Percentiles rank a stretch among this genome's conserved stretches.
These are phyloP conservation scores for Fraxinus sp. DNA, from an alignment of 305 asterid species.

Conservation along the genomic window DNA sequence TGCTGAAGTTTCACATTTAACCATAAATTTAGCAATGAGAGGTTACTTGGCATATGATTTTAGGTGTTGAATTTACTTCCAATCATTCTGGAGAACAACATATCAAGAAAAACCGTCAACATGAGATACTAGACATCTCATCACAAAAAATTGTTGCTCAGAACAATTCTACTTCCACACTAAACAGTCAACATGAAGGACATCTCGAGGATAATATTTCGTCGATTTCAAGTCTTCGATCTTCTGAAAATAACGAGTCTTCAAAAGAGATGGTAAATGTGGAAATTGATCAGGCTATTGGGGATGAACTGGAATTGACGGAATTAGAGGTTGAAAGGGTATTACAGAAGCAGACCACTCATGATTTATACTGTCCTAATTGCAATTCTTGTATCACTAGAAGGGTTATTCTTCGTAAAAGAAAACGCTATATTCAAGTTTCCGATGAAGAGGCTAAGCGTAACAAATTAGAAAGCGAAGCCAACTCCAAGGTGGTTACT, in stretches of 20 bases:
- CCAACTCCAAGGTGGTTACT: slow-evolving; percentile 21
- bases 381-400: slow-evolving; percentile 87
- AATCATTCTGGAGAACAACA: slow-evolving; percentile 31
- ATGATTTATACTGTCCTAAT: slow-evolving; percentile 84
- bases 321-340: slow-evolving; percentile 67
- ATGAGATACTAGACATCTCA: slow-evolving; percentile 21
- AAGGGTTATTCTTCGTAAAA: slow-evolving; percentile 78
- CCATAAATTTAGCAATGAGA: slow-evolving; percentile 8
- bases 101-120: slow-evolving; percentile 23
- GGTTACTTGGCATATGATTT: slow-evolving; percentile 16
- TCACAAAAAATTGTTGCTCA: slow-evolving; percentile 23
- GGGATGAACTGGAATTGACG: slow-evolving; percentile 44
- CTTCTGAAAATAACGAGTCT: slow-evolving; percentile 34
- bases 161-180: slow-evolving; percentile 26
- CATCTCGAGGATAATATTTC: slow-evolving; percentile 24
- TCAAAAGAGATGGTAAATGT: slow-evolving; percentile 55
- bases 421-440: slow-evolving; percentile 56
- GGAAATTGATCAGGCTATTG: slow-evolving; percentile 45
- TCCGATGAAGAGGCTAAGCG: slow-evolving; percentile 49
- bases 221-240: slow-evolving; percentile 24
- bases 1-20: neutral
- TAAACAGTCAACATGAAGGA: slow-evolving; percentile 27
- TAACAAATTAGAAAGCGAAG: slow-evolving; percentile 37
- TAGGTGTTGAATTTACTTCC: slow-evolving; percentile 39
- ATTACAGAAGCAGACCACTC: slow-evolving; percentile 63